Evolutionary conservation across 139 green algal species (phyloP).

Genomic region (Chlamydomonas asymmetrica): DNA sequence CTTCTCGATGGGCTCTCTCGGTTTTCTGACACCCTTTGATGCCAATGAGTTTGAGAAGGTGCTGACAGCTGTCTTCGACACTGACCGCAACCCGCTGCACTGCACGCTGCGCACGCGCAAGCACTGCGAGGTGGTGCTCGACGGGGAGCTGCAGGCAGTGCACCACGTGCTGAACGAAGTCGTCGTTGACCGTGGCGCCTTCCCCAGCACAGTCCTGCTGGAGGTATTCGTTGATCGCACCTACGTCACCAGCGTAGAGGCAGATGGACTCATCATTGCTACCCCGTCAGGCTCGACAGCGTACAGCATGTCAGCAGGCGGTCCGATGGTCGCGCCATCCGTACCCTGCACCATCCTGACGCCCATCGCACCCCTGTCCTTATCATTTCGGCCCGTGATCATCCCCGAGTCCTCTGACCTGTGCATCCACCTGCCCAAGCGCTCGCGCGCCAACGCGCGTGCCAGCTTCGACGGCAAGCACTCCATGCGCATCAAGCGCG

Average conservation of each 20-base stretch:
- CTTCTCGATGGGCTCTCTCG: conserved; percentile 91
- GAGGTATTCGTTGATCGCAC: conserved; percentile 81
- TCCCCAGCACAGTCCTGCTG: conserved; percentile 64
- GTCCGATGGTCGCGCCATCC: conserved; percentile 83
- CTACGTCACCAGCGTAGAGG: conserved; percentile 78
- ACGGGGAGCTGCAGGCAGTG: conserved; percentile 53
- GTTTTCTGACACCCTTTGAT: conserved; percentile 92
- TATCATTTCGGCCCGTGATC: conserved; percentile 84
- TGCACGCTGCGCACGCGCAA: conserved; percentile 85
- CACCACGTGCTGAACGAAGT: conserved; percentile 87
- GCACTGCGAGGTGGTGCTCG: conserved; percentile 66
- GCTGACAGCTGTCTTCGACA: conserved; percentile 41
- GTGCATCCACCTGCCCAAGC: conserved; percentile 67
- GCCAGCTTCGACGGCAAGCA: conserved; percentile 79
- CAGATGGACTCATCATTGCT: conserved; percentile 87
- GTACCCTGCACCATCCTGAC: conserved; percentile 89
- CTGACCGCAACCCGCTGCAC: conserved; percentile 60
- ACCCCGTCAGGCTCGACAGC: conserved; percentile 86
- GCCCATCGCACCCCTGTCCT: conserved; percentile 82
- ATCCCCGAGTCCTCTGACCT: conserved; percentile 80
- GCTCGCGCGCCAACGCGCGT: conserved; percentile 60
- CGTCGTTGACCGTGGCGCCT: conserved; percentile 73
- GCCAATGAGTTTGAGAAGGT: conserved; percentile 57
- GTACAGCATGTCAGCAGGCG: conserved; percentile 86
- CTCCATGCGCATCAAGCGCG: conserved; percentile 60